Base-by-base conservation (phyloP, 208 protist genomes). In the Trypanosoma lewisi region DNA sequence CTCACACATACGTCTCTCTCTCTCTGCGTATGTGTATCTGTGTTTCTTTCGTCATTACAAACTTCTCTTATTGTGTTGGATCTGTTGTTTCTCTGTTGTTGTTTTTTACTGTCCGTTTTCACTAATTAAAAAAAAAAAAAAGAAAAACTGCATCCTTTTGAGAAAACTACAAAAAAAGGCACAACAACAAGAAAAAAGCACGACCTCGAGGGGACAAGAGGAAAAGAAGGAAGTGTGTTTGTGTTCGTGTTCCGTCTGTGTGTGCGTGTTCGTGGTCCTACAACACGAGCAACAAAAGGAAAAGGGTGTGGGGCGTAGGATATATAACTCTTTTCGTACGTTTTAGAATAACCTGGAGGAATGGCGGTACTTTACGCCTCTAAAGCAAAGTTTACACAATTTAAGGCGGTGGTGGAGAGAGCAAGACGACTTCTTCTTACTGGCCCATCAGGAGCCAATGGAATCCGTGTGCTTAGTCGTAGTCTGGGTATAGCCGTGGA, bases 391-490 rank as follows among this genome's bases (percentile, higher is more conserved):
- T 53, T 16, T n/a, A 76, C 70, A 17, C 70, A 65, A 2, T 84
- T 79, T 49, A 51, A 56, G 28, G 64, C 77, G 8, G 42, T 88
- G 2, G 74, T 83, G 36, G 55, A 75, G 30, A 83, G 81, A 58
- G 60, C 69, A n/a, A 83, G 87, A 57, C 75, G 90, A 0, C 78
- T 89, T 42, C 69, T 94, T 14, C 33, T 84, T 21, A 74, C 64
- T 7, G 68, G 80, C 4, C 28, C 53, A 4, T 68, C 78, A 7
- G 56, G 70, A n/a, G 64, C 81, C 21, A 93, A 89, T 58, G 87
- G 83, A 39, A 85, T 96, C 36, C 83, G 90, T 12, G 77, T 64
- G 34, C 70, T 96, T 25, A 93, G 85, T 51, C 80, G 90, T 19
- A 71, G 80, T 9, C 66, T 93, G 25, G 72, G 78, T 36, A 81